Evolutionary conservation across 371 early-diverging fungal genomes (phyloP).

Genomic region (Saksenaea oblongispora): DNA sequence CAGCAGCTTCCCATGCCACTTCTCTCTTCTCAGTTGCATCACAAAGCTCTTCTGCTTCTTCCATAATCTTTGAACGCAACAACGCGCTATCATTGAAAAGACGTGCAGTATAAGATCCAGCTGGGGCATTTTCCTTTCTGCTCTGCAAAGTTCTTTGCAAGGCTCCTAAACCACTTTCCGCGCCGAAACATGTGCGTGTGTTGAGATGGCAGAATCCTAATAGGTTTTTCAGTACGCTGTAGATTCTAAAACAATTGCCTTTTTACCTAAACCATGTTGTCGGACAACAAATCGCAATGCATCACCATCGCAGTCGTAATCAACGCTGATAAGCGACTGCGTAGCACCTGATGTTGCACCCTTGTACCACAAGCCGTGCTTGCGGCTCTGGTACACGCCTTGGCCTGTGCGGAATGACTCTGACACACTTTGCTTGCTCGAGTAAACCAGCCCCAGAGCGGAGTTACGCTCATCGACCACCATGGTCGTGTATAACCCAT

Average conservation of each 20-base stretch:
- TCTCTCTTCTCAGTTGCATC: slow-evolving; percentile 76
- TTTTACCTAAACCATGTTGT: slow-evolving; percentile 82
- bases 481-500: slow-evolving; percentile 89
- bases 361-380: slow-evolving; percentile 95
- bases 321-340: slow-evolving; percentile 77
- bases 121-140: slow-evolving; percentile 75
- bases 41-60: slow-evolving; percentile 94
- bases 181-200: slow-evolving; percentile 92
- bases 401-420: slow-evolving; percentile 77
- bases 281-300: slow-evolving; percentile 85
- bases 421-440: slow-evolving; percentile 78
- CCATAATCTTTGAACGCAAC: slow-evolving; percentile 90
- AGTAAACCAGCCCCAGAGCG: slow-evolving; percentile 93
- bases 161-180: slow-evolving; percentile 72
- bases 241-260: not conserved
- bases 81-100: slow-evolving; percentile 84
- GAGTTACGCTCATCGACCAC: slow-evolving; percentile 88
- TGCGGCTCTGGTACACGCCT: slow-evolving; percentile 93
- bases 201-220: slow-evolving; percentile 93
- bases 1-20: slow-evolving; percentile 96
- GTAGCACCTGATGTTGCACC: slow-evolving; percentile 93
- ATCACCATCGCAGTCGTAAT: slow-evolving; percentile 92
- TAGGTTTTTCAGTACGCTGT: not conserved
- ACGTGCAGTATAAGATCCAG: slow-evolving; percentile 89
- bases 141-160: slow-evolving; percentile 65